phyloP scores from a whole-genome alignment of 805 yeast genomes.

The Saitoella complicata region DNA sequence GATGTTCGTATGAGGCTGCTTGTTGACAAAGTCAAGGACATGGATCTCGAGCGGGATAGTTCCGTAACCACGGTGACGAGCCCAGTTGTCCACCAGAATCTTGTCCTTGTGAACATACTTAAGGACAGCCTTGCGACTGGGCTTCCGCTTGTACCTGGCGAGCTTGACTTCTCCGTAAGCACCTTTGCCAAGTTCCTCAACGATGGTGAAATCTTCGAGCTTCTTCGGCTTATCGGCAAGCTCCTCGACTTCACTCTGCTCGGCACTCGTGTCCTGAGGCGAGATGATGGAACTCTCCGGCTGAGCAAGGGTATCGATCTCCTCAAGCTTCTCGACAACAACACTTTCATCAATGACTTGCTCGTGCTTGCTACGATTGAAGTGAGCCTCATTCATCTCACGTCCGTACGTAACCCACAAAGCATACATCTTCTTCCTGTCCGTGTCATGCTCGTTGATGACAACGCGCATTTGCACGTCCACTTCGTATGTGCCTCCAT shows the following conservation, averaged over 20 bases:
- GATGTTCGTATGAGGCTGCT: conserved; percentile 72
- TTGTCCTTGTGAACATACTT: conserved; percentile 85
- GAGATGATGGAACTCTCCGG: too few species aligned
- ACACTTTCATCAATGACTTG: too few species aligned
- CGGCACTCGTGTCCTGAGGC: too few species aligned
- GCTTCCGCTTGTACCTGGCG: conserved; percentile 45
- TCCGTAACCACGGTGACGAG: conserved; percentile 76
- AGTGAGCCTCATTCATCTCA: too few species aligned
- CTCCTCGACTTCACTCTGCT: not conserved
- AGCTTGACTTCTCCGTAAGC: conserved; percentile 90
- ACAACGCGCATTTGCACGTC: too few species aligned
- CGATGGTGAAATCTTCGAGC: conserved; percentile 48
- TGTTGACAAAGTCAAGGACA: conserved; percentile 57
- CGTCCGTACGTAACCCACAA: too few species aligned
- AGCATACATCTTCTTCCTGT: too few species aligned
- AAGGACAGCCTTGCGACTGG: conserved; percentile 51
- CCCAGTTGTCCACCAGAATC: conserved; percentile 95
- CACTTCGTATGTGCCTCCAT: too few species aligned
- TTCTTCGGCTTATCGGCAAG: not conserved
- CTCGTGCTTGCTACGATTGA: too few species aligned
- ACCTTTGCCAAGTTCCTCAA: conserved; percentile 84
- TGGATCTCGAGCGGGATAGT: conserved; percentile 95
- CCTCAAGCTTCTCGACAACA: too few species aligned
- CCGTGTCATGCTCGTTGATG: too few species aligned
- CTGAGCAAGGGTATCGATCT: too few species aligned